Percentiles rank a stretch among this genome's conserved stretches.
Conservation (phyloP, 2,329 filamentous ascomycete genomes). For the Cladosporium cucumerinum region DNA sequence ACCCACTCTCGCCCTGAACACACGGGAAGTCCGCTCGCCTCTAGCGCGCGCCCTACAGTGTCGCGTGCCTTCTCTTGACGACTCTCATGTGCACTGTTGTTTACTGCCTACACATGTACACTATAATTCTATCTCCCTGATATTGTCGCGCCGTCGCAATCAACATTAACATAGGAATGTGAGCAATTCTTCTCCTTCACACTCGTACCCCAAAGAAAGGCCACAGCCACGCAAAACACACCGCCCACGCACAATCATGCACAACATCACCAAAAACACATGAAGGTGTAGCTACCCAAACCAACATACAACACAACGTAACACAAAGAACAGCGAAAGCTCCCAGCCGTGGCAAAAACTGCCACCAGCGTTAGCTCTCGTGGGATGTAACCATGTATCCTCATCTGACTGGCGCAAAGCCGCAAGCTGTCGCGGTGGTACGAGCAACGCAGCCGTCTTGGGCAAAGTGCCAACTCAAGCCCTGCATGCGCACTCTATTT, state of each 20-base stretch:
- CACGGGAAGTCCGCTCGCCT: slow-evolving; percentile 10
- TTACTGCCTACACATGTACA: background rate
- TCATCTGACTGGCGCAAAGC: slow-evolving; percentile 2
- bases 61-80: slow-evolving; percentile 3
- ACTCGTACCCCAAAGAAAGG: background rate
- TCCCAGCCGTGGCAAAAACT: background rate
- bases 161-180: background rate
- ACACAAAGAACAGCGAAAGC: background rate
- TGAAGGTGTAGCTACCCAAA: background rate
- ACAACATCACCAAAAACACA: background rate
- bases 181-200: background rate
- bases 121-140: background rate
- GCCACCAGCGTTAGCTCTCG: slow-evolving; percentile 10
- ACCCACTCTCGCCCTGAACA: slow-evolving; percentile 12
- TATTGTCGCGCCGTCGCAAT: background rate
- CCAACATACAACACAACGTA: background rate
- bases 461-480: slow-evolving; percentile 1
- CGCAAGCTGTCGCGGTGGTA: background rate
- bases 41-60: slow-evolving; percentile 9
- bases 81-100: background rate
- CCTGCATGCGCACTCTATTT: slow-evolving; percentile 1
- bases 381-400: slow-evolving; percentile 10
- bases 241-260: background rate
- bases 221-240: background rate
- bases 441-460: background rate